phyloP scores from a whole-genome alignment of 2,329 filamentous ascomycete genomes.

The Fusarium newnesense region DNA sequence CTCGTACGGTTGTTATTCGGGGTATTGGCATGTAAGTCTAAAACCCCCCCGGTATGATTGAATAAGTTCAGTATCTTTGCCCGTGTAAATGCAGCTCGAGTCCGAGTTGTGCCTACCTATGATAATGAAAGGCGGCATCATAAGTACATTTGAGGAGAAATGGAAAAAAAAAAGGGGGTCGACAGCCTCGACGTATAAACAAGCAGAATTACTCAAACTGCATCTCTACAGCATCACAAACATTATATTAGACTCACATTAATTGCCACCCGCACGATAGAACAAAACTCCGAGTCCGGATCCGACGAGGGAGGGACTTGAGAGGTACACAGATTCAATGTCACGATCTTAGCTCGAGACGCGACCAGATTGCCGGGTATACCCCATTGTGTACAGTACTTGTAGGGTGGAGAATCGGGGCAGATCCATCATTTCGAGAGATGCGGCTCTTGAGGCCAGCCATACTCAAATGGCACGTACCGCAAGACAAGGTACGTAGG shows the following conservation, averaged over 20 bases:
- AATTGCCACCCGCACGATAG: slow-evolving; percentile 16
- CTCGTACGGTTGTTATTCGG: too few relatives aligned
- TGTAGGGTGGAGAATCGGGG: slow-evolving; percentile 42
- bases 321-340: slow-evolving; percentile 42
- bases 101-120: too few relatives aligned
- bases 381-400: slow-evolving; percentile 42
- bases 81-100: background rate
- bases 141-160: background rate
- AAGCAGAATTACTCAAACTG: background rate
- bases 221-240: background rate
- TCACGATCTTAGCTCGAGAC: slow-evolving; percentile 46
- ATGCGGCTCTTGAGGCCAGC: slow-evolving; percentile 45
- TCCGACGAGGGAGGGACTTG: slow-evolving; percentile 40
- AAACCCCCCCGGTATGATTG: background rate
- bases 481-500: slow-evolving; percentile 16
- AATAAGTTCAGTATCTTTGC: fast-evolving
- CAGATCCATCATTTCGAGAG: slow-evolving; percentile 40
- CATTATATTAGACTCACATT: background rate
- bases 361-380: slow-evolving; percentile 43
- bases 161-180: background rate
- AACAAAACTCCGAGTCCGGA: slow-evolving; percentile 21
- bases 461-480: slow-evolving; percentile 29
- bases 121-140: too few relatives aligned
- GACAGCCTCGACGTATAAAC: background rate
- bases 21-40: too few relatives aligned